Evolutionary conservation across 2,329 filamentous ascomycete species (phyloP).

Genomic region (Fusarium phyllophilum): DNA sequence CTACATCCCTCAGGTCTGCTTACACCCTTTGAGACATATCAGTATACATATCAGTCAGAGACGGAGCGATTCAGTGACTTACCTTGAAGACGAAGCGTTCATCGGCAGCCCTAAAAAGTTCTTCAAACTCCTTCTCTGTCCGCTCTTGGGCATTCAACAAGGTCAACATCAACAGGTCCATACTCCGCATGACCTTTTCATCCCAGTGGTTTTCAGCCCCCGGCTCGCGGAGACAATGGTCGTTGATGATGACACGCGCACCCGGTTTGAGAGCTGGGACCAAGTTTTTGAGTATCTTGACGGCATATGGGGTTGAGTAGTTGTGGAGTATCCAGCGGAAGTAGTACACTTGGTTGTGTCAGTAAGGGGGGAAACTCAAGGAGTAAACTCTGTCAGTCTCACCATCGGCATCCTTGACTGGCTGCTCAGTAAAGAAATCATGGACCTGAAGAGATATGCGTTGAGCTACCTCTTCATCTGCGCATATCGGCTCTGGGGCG

Average conservation of each 20-base stretch:
- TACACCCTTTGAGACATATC: slow-evolving; percentile 48
- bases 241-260: slow-evolving; percentile 58
- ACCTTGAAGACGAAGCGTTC: slow-evolving; percentile 57
- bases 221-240: slow-evolving; percentile 56
- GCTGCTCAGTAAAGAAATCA: slow-evolving; percentile 68
- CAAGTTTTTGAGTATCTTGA: slow-evolving; percentile 60
- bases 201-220: slow-evolving; percentile 56
- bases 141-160: slow-evolving; percentile 64
- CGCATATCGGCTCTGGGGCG: slow-evolving; percentile 56
- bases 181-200: slow-evolving; percentile 58
- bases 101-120: slow-evolving; percentile 56
- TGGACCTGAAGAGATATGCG: slow-evolving; percentile 60
- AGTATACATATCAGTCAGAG: not conserved
- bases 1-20: slow-evolving; percentile 54
- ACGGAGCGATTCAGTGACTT: not conserved
- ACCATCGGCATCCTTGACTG: slow-evolving; percentile 63
- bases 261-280: slow-evolving; percentile 66
- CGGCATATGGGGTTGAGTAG: slow-evolving; percentile 64
- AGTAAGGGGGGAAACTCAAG: not conserved
- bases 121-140: slow-evolving; percentile 56
- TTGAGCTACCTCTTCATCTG: slow-evolving; percentile 51
- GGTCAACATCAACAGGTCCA: slow-evolving; percentile 64
- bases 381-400: slow-evolving; percentile 16
- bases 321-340: slow-evolving; percentile 71
- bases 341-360: slow-evolving; percentile 58